Evolutionary conservation across 2,329 filamentous ascomycete species (phyloP), one percentile per base, ranked within the genome.

Genomic region (Diaporthe eres): DNA sequence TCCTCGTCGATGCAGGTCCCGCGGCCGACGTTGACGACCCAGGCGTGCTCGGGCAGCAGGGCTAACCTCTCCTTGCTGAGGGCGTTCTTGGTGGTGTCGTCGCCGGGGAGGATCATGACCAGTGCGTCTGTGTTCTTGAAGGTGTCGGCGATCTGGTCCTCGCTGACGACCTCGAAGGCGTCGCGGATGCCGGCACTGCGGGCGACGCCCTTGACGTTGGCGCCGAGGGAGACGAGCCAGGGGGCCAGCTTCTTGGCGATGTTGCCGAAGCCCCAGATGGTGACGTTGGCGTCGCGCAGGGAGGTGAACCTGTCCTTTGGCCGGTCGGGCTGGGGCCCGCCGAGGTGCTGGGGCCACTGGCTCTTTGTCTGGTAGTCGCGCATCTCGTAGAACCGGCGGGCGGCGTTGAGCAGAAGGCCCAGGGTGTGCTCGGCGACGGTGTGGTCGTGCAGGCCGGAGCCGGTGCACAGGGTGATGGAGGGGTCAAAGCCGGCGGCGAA

Each of bases 221-320:
- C 89, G 34, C 92, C 92, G 53, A 91, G 86, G 0, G 84, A 85
- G 9, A 85, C 83, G 4, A 93, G 84, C 78, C 86, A 86, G 31
- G 91, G 91, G 7, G 88, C 85, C 51, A 93, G 87, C 1, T 85
- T 86, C 85, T 92, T 91, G 44, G 90, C 91, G 71, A 93, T 93
- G 82, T 92, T 93, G 74, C 91, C 91, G 79, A 91, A 93, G 15
- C 91, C 91, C 91, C 91, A 93, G 79, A 93, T 85, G 44, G 90
- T 83, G 4, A 93, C 85, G 78, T 87, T 87, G 8, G 91, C 90
- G 76, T 89, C 89, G 53, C 90, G 86, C 78, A 93, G 85, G 12
- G 90, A 90, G 3, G 89, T 91, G 84, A 93, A 93, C 15, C 51
- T n/a, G 63, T 75, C 70, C 61, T 60, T 70, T 49, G 90, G 90